Percentiles rank a stretch among this genome's conserved stretches.
Conservation (phyloP, 1,284 basidiomycete genomes). For the Leccinum ponderosum region DNA sequence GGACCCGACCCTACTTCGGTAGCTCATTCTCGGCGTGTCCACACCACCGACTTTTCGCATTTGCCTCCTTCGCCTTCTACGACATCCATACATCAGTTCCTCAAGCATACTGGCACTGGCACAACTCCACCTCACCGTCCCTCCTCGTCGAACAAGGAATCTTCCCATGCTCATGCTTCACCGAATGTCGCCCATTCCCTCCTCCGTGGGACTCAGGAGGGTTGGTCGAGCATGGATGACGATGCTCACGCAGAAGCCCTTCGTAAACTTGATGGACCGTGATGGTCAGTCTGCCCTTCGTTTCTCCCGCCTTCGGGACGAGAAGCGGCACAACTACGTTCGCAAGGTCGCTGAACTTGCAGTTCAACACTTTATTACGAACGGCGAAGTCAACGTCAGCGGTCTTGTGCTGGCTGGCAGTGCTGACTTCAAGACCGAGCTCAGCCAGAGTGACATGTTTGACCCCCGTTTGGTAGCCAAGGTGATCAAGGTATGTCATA, state of each 20-base stretch:
- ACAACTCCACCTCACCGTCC: constrained; percentile 45
- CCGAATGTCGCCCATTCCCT: constrained; percentile 78
- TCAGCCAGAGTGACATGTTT: no score
- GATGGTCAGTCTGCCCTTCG: no score
- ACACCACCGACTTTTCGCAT: constrained; percentile 82
- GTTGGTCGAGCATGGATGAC: constrained; percentile 83
- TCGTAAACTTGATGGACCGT: no score
- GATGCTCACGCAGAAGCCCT: constrained; percentile 90
- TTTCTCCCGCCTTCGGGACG: no score
- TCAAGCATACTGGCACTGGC: constrained; percentile 52
- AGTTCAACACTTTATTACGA: no score
- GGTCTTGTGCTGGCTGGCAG: no score
- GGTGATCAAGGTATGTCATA: no score
- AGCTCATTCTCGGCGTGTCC: constrained; percentile 51
- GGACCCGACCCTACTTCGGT: constrained; percentile 48
- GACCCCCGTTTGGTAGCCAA: no score
- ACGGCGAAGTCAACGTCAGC: no score
- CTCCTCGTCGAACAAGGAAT: constrained; percentile 47
- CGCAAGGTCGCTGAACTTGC: no score
- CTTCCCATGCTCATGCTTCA: constrained; percentile 42
- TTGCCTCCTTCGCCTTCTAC: constrained; percentile 86
- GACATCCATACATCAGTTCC: constrained; percentile 81
- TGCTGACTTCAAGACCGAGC: no score
- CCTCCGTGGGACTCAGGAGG: constrained; percentile 78
- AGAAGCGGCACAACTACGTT: no score